Evolutionary conservation across 1,139 yeast genomes (phyloP), one percentile per base, ranked within the genome.

Genomic region (Zygoascus meyerae): DNA sequence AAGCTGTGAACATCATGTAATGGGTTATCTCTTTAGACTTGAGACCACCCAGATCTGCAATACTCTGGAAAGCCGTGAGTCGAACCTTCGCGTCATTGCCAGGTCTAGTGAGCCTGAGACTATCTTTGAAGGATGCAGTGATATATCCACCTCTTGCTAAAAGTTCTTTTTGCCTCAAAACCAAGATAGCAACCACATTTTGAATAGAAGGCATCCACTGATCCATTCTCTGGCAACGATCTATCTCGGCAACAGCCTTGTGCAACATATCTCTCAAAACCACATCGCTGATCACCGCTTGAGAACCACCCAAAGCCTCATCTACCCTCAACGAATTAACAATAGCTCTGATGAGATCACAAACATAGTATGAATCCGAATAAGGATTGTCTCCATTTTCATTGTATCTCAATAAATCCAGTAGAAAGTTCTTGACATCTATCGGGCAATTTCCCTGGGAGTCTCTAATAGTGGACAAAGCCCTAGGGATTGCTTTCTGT

Each of bases 201-300:
- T 83, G 83, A 55, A 76, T 79, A 0, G 95, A 81, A 0, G 96
- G 95, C 11, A 83, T 73, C 95, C 95, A 89, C 43, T 79, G 82
- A 58, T 92, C 97, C 66, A 94, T 72, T 53, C 90, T 79, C 54
- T 81, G 80, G 51, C 83, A 76, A 52, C 97, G 73, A 46, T 81
- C 79, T 43, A 94, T 70, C 60, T 90, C 87, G 14, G 72, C 70
- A 14, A 77, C 60, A 0, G 81, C 78, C 15, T 71, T 73, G 8
- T 62, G 57, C 6, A 75, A 59, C 56, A 74, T 75, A 4, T 51
- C 51, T 34, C 56, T 43, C 11, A 47, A 36, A 36, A 40, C 44
- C 16, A 29, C 26, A 18, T 45, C 51, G 3, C 42, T 12, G 35
- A 43, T 34, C 2, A 37, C 48, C 16, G 41, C 40, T 31, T 36